phyloP scores from a whole-genome alignment of 2,329 filamentous ascomycete genomes.

The Parastagonospora avenae region DNA sequence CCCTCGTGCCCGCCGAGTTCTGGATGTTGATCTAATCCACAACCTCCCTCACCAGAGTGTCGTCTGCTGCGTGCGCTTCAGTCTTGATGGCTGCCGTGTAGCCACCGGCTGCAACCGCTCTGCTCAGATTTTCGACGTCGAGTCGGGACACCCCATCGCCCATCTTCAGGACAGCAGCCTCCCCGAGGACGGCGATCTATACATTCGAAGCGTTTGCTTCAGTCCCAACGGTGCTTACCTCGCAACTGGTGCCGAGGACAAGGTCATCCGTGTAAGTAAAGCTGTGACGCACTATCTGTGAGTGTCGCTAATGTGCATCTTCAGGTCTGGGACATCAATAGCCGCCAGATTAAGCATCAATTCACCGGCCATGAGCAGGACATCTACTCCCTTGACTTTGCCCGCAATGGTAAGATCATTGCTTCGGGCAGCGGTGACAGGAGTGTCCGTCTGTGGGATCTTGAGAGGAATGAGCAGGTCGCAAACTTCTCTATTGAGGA shows the following conservation, averaged over 20 bases:
- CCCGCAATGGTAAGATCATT: conserved; percentile 89
- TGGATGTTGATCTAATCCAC: conserved; percentile 94
- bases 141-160: conserved; percentile 83
- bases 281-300: too few species aligned
- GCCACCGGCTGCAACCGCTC: conserved; percentile 97
- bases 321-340: conserved; percentile 92
- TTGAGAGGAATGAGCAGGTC: conserved; percentile 80
- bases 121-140: conserved; percentile 98
- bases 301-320: neutral
- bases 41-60: conserved; percentile 93
- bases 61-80: conserved; percentile 97
- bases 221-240: conserved; percentile 93
- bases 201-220: conserved; percentile 98
- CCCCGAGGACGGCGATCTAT: conserved; percentile 88
- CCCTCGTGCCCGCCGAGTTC: conserved; percentile 81
- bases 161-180: conserved; percentile 87
- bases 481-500: conserved; percentile 92
- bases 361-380: conserved; percentile 99
- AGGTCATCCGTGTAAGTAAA: conserved; percentile 82
- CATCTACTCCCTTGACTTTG: conserved; percentile 96
- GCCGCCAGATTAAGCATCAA: conserved; percentile 82
- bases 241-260: conserved; percentile 96
- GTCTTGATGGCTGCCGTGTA: conserved; percentile 91
- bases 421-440: conserved; percentile 94
- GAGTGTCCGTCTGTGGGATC: conserved; percentile 95